Percentiles rank a stretch among this genome's conserved stretches.
These are phyloP conservation scores for Sicyos baderoa DNA, from an alignment of 306 rosid genomes.

Conservation along the genomic window DNA sequence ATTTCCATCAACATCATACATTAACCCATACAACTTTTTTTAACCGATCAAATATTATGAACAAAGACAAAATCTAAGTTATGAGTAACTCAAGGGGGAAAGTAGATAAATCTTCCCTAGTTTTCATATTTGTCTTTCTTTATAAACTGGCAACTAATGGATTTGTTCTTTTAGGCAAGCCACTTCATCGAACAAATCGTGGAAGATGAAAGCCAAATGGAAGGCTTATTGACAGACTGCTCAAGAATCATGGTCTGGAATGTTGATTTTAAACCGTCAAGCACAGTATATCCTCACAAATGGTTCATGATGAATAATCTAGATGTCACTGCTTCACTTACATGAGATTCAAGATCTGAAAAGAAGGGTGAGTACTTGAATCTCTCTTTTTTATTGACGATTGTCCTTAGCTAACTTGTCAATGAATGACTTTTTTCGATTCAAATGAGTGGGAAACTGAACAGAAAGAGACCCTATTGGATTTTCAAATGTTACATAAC, in stretches of 20 bases:
- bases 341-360: conserved; percentile 20
- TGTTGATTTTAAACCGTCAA: conserved; percentile 35
- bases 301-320: conserved; percentile 55
- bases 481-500: background rate
- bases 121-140: background rate
- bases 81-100: background rate
- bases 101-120: background rate
- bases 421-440: background rate
- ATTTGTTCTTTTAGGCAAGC: conserved; percentile 50
- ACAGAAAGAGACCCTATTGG: background rate
- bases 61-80: background rate
- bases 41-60: background rate
- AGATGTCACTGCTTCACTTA: conserved; percentile 44
- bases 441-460: background rate
- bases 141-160: background rate
- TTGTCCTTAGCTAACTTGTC: conserved; percentile 1
- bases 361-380: conserved; percentile 14
- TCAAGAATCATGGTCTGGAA: conserved; percentile 76
- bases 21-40: no score
- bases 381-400: background rate
- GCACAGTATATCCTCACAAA: conserved; percentile 42
- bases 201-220: conserved; percentile 94
- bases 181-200: conserved; percentile 67
- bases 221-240: conserved; percentile 57
- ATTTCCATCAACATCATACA: no score